Percentiles rank a stretch among this genome's conserved stretches.
Evolutionary conservation across 768 basidiomycete species (phyloP).

Genomic region (Pleurotus sapidus): DNA sequence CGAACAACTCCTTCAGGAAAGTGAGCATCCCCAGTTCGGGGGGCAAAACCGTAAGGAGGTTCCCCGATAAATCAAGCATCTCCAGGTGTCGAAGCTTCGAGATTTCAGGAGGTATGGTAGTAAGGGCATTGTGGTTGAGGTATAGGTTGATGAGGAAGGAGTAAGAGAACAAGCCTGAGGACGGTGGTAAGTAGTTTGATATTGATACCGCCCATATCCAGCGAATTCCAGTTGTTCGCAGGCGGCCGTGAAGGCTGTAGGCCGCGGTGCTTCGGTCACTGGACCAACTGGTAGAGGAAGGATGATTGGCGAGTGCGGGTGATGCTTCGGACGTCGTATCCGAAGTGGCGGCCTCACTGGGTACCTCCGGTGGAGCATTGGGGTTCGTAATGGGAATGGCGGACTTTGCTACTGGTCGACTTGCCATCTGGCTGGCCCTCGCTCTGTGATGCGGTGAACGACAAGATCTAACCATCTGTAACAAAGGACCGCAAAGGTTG

Average conservation of each 20-base stretch:
- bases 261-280: constrained; percentile 62
- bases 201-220: constrained; percentile 95
- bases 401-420: constrained; percentile 80
- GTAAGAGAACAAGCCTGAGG: constrained; percentile 77
- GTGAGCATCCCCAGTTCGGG: constrained; percentile 90
- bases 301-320: constrained; percentile 48
- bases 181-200: constrained; percentile 86
- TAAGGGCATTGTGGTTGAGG: constrained; percentile 91
- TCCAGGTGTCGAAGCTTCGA: constrained; percentile 82
- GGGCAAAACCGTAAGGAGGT: constrained; percentile 74
- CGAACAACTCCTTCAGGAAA: constrained; percentile 84
- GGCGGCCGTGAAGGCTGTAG: constrained; percentile 62
- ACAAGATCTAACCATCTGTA: constrained; percentile 78
- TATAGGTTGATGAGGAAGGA: constrained; percentile 93
- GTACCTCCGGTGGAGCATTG: constrained; percentile 48
- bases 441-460: constrained; percentile 93
- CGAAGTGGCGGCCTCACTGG: constrained; percentile 26
- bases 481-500: constrained; percentile 16
- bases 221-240: constrained; percentile 80
- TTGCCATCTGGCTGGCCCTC: constrained; percentile 91
- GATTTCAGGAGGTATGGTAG: constrained; percentile 78
- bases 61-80: constrained; percentile 88
- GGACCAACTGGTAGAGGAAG: constrained; percentile 78
- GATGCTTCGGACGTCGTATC: constrained; percentile 28
- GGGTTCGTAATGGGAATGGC: constrained; percentile 93